Evolutionary conservation across 768 basidiomycete genomes (phyloP), one percentile per base, ranked within the genome.

Genomic region (Serendipita sp.): DNA sequence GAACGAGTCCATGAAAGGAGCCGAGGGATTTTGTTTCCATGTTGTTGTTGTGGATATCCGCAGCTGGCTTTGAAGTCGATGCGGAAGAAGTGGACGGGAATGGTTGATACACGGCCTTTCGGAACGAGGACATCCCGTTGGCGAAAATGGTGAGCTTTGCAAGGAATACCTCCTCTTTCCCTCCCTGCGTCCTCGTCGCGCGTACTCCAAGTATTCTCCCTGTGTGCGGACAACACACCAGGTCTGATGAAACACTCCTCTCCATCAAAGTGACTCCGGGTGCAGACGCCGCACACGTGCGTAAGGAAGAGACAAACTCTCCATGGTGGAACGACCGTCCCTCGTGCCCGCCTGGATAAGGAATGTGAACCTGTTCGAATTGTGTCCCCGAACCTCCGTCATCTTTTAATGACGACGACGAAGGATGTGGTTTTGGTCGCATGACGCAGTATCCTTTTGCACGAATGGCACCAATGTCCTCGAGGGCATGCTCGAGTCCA

Each of bases 271-370:
- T 85, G 5, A 94, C 88, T 11, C 84, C 81, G 7, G 71, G 71
- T 7, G 84, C 84, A 31, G 69, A 72, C 61, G 68, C 75, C 38
- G 86, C 90, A 42, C 82, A 82, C 45, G 76, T 78, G 60, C 96
- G 78, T 51, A 99, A 74, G 24, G 79, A 77, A 78, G 85, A 84
- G 66, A 99, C 81, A 67, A 99, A 90, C 63, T 83, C 77, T 3
- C 96, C 96, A 71, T 98, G 95, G 74, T 98, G 95, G 72, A 99
- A 98, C 62, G 84, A 84, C 58, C 90, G 75, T 0, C 95, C 94
- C 67, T 90, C 80, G 62, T 81, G 71, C 2, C 72, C 75, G 34
- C 74, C 75, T 0, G 93, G 92, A 70, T 98, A 98, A 0, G 93
- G 93, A 62, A 96, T 94, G 62, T 86, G 85, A 24, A 97, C 93